A percentile compares a stretch with the other conserved stretches of the same genome.
These are phyloP conservation scores for Alternaria conjuncta DNA, from an alignment of 2,329 filamentous ascomycete genomes.

Conservation along the genomic window DNA sequence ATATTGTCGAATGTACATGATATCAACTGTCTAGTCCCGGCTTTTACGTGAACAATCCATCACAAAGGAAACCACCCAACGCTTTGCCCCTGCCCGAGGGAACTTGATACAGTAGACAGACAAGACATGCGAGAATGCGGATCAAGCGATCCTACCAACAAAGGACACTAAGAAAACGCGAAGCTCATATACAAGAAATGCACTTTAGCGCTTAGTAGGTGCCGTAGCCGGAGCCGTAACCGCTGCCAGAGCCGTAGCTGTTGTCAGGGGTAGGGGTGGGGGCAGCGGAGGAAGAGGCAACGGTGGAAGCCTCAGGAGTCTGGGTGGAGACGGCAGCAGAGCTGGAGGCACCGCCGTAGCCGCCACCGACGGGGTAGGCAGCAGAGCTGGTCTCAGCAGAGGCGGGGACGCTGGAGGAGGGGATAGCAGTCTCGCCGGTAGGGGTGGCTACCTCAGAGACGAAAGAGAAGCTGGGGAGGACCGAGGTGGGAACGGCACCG, in stretches of 20 bases:
- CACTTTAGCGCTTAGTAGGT: slow-evolving; percentile 29
- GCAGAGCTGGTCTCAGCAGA: slow-evolving; percentile 18
- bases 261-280: slow-evolving; percentile 18
- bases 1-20: slow-evolving; percentile 30
- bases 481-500: slow-evolving; percentile 22
- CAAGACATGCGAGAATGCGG: slow-evolving; percentile 34
- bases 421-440: slow-evolving; percentile 13
- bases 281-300: slow-evolving; percentile 15
- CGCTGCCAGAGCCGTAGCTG: slow-evolving; percentile 10
- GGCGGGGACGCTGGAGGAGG: slow-evolving; percentile 17
- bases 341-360: slow-evolving; percentile 13
- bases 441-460: slow-evolving; percentile 30
- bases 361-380: slow-evolving; percentile 23
- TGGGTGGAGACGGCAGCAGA: slow-evolving; percentile 15
- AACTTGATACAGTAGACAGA: slow-evolving; percentile 28
- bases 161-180: slow-evolving; percentile 21
- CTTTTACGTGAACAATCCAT: slow-evolving; percentile 14
- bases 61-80: slow-evolving; percentile 25
- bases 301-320: slow-evolving; percentile 9
- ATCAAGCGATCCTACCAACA: slow-evolving; percentile 27
- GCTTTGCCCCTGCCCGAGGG: slow-evolving; percentile 27
- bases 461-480: slow-evolving; percentile 32
- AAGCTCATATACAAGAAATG: slow-evolving; percentile 22
- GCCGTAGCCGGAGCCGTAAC: slow-evolving; percentile 29
- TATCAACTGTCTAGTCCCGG: slow-evolving; percentile 9